Percentiles rank a stretch among this genome's conserved stretches.
Conservation (phyloP, 768 basidiomycete genomes). For the Auricularia cornea region DNA sequence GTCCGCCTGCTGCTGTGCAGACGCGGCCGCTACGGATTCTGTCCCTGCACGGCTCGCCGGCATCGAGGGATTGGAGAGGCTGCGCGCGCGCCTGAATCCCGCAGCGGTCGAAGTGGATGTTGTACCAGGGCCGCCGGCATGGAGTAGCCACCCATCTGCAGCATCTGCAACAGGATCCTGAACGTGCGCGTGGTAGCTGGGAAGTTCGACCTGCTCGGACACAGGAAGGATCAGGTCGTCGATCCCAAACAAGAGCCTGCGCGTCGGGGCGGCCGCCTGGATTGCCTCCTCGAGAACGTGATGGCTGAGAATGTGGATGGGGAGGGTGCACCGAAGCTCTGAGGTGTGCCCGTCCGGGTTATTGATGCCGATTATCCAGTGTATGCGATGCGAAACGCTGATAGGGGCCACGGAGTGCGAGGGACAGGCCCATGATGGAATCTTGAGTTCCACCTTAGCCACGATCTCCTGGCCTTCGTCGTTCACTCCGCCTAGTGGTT, state of each 20-base stretch:
- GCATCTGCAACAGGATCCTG: conserved; percentile 66
- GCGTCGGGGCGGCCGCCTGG: conserved; percentile 58
- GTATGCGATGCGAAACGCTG: conserved; percentile 64
- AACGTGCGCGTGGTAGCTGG: conserved; percentile 83
- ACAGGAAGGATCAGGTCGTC: conserved; percentile 32
- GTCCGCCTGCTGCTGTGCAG: too few relatives aligned
- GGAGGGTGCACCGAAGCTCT: conserved; percentile 90
- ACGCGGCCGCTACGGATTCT: too few relatives aligned
- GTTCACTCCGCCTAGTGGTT: conserved; percentile 11
- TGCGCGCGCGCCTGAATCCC: too few relatives aligned
- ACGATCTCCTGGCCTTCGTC: conserved; percentile 33
- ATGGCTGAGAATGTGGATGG: conserved; percentile 73
- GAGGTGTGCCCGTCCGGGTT: conserved; percentile 90
- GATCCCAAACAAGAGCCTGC: conserved; percentile 53
- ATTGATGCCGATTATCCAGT: conserved; percentile 68
- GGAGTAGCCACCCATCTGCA: conserved; percentile 8
- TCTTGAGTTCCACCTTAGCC: conserved; percentile 48
- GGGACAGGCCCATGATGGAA: conserved; percentile 58
- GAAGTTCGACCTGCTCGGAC: conserved; percentile 66
- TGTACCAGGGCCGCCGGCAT: too few relatives aligned
- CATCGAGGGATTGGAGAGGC: background rate
- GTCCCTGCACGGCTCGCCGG: too few relatives aligned
- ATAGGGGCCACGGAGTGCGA: conserved; percentile 66
- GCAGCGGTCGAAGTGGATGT: too few relatives aligned
- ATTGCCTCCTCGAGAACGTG: conserved; percentile 69